Evolutionary conservation across 2,329 filamentous ascomycete genomes (phyloP), one percentile per base, ranked within the genome.

Genomic region (Verticillium zaregamsianum): DNA sequence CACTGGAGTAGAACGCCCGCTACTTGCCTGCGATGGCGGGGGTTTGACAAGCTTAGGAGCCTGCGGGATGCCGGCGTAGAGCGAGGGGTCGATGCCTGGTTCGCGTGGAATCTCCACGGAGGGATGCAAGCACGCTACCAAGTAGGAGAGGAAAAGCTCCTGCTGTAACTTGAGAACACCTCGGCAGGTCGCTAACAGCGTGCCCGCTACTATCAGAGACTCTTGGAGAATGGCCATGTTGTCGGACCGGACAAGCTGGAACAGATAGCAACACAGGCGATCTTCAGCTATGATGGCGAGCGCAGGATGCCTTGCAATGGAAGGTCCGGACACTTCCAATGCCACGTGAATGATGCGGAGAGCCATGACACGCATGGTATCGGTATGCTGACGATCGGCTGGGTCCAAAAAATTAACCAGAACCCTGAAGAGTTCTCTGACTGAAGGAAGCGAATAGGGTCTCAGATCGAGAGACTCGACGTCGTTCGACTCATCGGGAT

Each of bases 311-410:
- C 91, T 90, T 57, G 93, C 92, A 71, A 99, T 97, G 8, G 93
- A 96, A 4, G 95, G 94, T 0, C 95, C 95, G 2, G 95, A 93
- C 62, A 99, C 94, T 76, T 99, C 95, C 25, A 99, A 84, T 2
- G 95, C 95, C 55, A 99, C 95, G 73, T 99, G 95, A 61, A 99
- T 95, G 66, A 99, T 98, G 54, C 95, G 88, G 66, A 99, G 79
- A 20, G 95, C 95, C 93, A 99, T 99, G 49, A 99, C 92, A 68
- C 94, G 87, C 90, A 98, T 95, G 1, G 92, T 90, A 72, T 99
- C 95, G 3, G 93, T 96, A 74, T 97, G 92, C 68, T 94, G 91
- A 59, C 87, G 89, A 74, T 98, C 94, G 70, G 97, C 91, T 1
- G 96, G 95, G 71, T 99, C 93, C 31, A 99, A 79, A 17, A 99